A percentile compares a stretch with the other conserved stretches of the same genome.
phyloP scores from a whole-genome alignment of 805 yeast species.

The Clavispora fructus region DNA sequence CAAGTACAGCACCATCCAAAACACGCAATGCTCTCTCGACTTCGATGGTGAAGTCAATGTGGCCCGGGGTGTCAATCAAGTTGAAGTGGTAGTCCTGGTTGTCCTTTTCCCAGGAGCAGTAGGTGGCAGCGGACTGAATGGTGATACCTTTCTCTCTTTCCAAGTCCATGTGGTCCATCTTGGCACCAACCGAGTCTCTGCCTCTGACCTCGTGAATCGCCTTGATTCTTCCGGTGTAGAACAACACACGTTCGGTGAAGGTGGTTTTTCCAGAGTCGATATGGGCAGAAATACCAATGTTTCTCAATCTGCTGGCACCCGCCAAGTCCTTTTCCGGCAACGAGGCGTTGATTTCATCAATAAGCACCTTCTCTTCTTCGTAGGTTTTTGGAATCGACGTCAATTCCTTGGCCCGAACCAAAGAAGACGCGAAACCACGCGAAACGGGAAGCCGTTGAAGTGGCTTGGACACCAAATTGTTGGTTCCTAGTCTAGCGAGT shows the following conservation, averaged over 20 bases:
- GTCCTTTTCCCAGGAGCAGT: slow-evolving; percentile 90
- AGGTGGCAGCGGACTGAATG: slow-evolving; percentile 97
- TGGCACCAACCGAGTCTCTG: slow-evolving; percentile 96
- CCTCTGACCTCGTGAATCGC: slow-evolving; percentile 97
- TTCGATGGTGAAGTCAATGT: slow-evolving; percentile 97
- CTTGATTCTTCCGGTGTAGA: slow-evolving; percentile 93
- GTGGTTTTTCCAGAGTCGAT: slow-evolving; percentile 98
- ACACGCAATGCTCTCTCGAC: slow-evolving; percentile 98
- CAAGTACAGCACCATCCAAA: slow-evolving; percentile 95
- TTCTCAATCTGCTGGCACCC: slow-evolving; percentile 63
- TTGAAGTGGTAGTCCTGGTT: slow-evolving; percentile 74
- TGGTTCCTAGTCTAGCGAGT: slow-evolving; percentile 1
- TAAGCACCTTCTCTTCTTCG: slow-evolving; percentile 67
- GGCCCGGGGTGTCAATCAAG: slow-evolving; percentile 97
- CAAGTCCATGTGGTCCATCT: slow-evolving; percentile 98
- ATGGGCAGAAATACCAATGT: slow-evolving; percentile 97
- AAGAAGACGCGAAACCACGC: background rate
- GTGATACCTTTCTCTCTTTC: slow-evolving; percentile 99
- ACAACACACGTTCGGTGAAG: slow-evolving; percentile 93
- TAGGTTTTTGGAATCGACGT: slow-evolving; percentile 38
- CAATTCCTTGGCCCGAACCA: background rate
- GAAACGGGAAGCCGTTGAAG: background rate
- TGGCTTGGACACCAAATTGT: background rate
- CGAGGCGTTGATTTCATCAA: slow-evolving; percentile 50
- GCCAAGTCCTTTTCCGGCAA: slow-evolving; percentile 49